Base-by-base conservation (phyloP, 768 basidiomycete species). In the Artomyces pyxidatus region DNA sequence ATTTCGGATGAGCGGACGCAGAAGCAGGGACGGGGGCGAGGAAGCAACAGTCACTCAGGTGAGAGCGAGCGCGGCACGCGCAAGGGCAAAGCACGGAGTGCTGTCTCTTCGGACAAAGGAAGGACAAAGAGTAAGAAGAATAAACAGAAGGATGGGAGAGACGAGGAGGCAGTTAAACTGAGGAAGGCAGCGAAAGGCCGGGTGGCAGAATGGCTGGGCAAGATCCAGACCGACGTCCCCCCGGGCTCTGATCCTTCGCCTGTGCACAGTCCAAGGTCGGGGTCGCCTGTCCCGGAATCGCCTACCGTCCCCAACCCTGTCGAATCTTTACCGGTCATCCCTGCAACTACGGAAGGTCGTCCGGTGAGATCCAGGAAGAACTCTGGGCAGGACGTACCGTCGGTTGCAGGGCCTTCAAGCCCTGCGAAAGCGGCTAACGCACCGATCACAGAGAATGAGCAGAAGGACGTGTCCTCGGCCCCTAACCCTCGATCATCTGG, bases 401-500 rank as follows among this genome's bases (percentile, higher is more conserved):
- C 5, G 32, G 3, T 35, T 17, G n/a, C n/a, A n/a, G n/a, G n/a
- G n/a, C n/a, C n/a, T n/a, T n/a, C n/a, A n/a, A 40, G 42, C 16
- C n/a, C 27, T 17, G 26, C 29, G 17, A 14, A 35, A 35, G 8
- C 40, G 12, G 23, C 37, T n/a, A 39, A 19, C 26, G 40, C 38
- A n/a, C 40, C 12, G 17, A 11, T 28, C 16, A 17, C 17, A 26
- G 19, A 55, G 35, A 12, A 30, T 16, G 55, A 58, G 42, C 56
- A 53, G 40, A 55, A 58, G 26, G 51, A 39, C 38, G 55, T 62
- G 37, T 66, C 67, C 25, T 64, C 70, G 8, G 63, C 69, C 0
- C 83, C 85, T 0, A 81, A 87, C 60, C 83, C 84, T 23, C 79
- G 85, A 3, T 88, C 85, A 2, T 86, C 84, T 44, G 86, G 85